phyloP scores from a whole-genome alignment of 2,329 filamentous ascomycete genomes.

The Phyllosticta paracitricarpa region DNA sequence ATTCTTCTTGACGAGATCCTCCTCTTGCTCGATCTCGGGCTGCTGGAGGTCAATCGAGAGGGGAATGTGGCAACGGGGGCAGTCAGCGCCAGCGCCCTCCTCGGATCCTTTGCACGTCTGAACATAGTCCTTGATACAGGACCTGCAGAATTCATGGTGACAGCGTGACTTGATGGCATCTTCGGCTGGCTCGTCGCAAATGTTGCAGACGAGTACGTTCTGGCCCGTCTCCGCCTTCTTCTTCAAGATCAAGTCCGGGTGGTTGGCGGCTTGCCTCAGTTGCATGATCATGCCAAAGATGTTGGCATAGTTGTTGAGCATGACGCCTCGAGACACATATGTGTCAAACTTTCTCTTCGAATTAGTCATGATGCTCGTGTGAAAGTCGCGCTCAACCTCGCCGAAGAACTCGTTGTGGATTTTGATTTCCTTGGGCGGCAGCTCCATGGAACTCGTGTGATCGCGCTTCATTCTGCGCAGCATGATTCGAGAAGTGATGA shows the following conservation, averaged over 20 bases:
- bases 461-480: conserved; percentile 88
- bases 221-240: conserved; percentile 78
- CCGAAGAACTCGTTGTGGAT: conserved; percentile 95
- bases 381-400: conserved; percentile 92
- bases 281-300: conserved; percentile 99
- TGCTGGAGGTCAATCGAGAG: conserved; percentile 89
- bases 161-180: conserved; percentile 88
- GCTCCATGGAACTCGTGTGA: conserved; percentile 87
- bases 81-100: conserved; percentile 51
- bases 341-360: conserved; percentile 85
- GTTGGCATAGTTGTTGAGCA: conserved; percentile 95
- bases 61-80: conserved; percentile 83
- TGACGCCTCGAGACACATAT: conserved; percentile 85
- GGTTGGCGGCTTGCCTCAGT: conserved; percentile 95
- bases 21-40: conserved; percentile 88
- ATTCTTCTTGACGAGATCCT: conserved; percentile 77
- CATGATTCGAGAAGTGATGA: conserved; percentile 92
- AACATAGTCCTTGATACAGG: conserved; percentile 72
- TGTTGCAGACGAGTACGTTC: conserved; percentile 83
- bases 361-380: conserved; percentile 89
- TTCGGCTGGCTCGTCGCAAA: conserved; percentile 93
- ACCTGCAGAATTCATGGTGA: conserved; percentile 83
- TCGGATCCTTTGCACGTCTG: conserved; percentile 59
- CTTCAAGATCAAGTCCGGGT: conserved; percentile 87
- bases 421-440: conserved; percentile 87